Base-by-base conservation (phyloP, 495 filamentous ascomycete genomes). In the Aspergillus panamensis region DNA sequence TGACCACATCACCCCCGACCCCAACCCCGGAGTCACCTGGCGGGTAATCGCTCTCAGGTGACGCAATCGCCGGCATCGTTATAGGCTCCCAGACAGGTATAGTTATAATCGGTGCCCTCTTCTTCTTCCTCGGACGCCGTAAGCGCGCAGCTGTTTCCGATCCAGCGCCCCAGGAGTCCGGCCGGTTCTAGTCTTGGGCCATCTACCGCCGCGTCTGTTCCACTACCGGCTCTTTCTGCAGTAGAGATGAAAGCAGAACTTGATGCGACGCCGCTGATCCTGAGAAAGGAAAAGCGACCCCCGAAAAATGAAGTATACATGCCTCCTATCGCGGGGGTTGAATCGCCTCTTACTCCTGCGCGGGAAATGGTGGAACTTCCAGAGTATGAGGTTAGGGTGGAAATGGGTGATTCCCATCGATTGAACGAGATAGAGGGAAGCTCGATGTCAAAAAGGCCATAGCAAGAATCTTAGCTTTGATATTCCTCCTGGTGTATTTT, bases 391-490 rank as follows among this genome's bases (percentile, higher is more conserved):
- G 44, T 39, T 3, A 49, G n/a, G 53, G 19, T 40, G 13, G 53
- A 56, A 20, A 56, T 49, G 53, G 40, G 53, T 30, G 53, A 56
- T 40, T 49, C 30, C 20, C 53, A 56, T 29, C 17, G 53, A 16
- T 12, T 56, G 12, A 49, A 48, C 16, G 53, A 56, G 45, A 8
- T 56, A 17, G 44, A 56, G 10, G 53, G 53, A 10, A 45, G 42
- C 12, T 0, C 37, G 8, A 40, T 25, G 25, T 5, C 25, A 5
- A 25, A 25, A 5, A 25, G 25, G 25, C 5, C 2, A 25, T 25
- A 2, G 25, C 25, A 25, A 25, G 5, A 25, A 40, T 40, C 3
- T 40, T 2, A 16, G 12, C 12, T 40, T 40, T 12, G 37, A 40
- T 9, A 13, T 40, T n/a, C n/a, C n/a, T n/a, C n/a, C n/a, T n/a